Evolutionary conservation across 352 stramenopile genomes (phyloP).

Genomic region (Achlya hypogyna): DNA sequence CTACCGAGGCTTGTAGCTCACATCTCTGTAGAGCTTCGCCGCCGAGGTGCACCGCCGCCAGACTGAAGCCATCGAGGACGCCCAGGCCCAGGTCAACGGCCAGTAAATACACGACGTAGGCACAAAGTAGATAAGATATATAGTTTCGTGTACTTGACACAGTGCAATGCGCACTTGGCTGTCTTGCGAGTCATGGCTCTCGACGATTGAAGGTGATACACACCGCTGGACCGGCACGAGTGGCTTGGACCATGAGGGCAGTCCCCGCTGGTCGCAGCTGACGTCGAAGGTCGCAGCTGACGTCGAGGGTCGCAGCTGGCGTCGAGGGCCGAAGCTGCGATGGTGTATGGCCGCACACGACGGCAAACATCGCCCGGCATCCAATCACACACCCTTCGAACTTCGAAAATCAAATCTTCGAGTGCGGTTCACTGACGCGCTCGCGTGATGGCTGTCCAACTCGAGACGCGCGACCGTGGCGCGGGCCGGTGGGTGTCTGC

Average conservation of each 20-base stretch:
- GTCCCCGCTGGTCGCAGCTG: too few relatives aligned
- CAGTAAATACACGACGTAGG: not conserved
- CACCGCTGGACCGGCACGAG: too few relatives aligned
- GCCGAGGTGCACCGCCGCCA: conserved; percentile 14
- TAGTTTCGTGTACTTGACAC: conserved; percentile 18
- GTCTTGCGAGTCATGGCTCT: not conserved
- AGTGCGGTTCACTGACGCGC: conserved; percentile 7
- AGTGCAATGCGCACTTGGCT: conserved; percentile 23
- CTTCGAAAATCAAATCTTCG: conserved; percentile 8
- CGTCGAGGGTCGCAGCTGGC: too few relatives aligned
- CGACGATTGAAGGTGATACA: too few relatives aligned
- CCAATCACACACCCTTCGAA: not conserved
- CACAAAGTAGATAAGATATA: conserved; percentile 13
- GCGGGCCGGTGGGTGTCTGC: conserved; percentile 10
- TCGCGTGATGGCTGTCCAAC: not conserved
- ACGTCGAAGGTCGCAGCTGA: too few relatives aligned
- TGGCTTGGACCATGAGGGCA: too few relatives aligned
- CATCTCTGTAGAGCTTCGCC: conserved; percentile 10
- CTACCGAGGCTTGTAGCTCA: not conserved
- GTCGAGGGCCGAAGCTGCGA: conserved; percentile 8
- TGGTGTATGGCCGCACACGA: conserved; percentile 26
- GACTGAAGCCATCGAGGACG: conserved; percentile 8
- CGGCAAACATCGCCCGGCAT: conserved; percentile 26
- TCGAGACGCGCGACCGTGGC: not conserved
- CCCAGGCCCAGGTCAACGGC: not conserved